phyloP scores from a whole-genome alignment of 1,284 basidiomycete genomes.

The Phellinidium pouzarii region DNA sequence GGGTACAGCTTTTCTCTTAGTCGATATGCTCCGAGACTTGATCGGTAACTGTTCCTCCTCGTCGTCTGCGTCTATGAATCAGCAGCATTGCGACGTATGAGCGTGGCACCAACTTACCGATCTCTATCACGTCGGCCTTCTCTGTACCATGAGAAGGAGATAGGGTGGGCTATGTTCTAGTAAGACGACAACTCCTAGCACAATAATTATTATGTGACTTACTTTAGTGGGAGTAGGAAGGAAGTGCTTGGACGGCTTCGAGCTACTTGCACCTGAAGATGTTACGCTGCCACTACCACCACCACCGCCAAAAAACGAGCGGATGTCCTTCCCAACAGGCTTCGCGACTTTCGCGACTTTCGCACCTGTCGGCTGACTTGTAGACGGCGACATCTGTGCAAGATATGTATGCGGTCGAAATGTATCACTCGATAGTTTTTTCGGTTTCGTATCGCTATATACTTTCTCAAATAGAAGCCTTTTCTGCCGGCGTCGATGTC shows the following conservation, averaged over 20 bases:
- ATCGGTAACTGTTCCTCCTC: constrained; percentile 17
- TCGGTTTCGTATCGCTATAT: no score
- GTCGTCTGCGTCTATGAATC: constrained; percentile 1
- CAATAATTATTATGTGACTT: neutral
- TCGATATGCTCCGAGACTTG: neutral
- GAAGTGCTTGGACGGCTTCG: constrained; percentile 4
- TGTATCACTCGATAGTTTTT: no score
- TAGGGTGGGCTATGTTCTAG: neutral
- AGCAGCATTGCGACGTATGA: neutral
- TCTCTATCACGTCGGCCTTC: constrained; percentile 25
- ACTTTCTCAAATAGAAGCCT: no score
- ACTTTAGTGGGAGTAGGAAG: constrained; percentile 3
- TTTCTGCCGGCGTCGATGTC: no score
- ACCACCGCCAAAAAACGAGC: constrained; percentile 36
- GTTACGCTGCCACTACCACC: neutral
- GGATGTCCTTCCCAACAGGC: constrained; percentile 34
- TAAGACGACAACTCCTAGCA: neutral
- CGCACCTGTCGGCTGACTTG: constrained; percentile 19
- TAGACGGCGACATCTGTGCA: constrained; percentile 7
- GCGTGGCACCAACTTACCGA: constrained; percentile 25
- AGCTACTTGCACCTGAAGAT: neutral
- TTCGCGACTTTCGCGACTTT: constrained; percentile 19
- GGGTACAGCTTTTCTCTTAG: constrained; percentile 9
- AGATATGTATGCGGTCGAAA: no score
- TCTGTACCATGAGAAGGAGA: neutral